These are phyloP conservation scores for Luffa acutangula DNA, from an alignment of 306 rosid species.

Conservation along the genomic window DNA sequence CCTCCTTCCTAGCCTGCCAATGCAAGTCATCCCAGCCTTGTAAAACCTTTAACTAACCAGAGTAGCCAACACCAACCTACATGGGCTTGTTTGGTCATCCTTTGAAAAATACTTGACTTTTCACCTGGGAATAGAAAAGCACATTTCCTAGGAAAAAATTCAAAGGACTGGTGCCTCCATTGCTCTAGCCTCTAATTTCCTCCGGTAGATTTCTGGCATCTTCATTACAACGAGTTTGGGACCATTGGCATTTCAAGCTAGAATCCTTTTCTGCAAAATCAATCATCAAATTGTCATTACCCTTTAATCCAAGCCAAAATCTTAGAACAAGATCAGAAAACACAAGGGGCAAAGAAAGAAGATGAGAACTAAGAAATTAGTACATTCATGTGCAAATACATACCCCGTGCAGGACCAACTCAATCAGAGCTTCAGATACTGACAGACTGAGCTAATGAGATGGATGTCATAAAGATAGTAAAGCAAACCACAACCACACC, in stretches of 20 bases:
- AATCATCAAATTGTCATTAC: neutral
- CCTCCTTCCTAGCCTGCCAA: too few species aligned
- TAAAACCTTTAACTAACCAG: too few species aligned
- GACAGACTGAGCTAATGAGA: neutral
- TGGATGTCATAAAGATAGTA: too few species aligned
- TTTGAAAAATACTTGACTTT: too few species aligned
- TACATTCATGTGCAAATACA: neutral
- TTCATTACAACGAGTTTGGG: neutral
- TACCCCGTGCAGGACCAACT: neutral
- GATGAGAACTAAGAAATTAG: neutral
- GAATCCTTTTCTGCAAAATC: neutral
- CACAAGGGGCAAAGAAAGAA: too few species aligned
- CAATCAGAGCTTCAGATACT: neutral
- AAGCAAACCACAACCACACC: too few species aligned
- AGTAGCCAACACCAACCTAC: too few species aligned
- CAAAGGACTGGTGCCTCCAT: neutral
- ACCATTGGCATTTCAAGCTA: neutral
- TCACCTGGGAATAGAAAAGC: too few species aligned
- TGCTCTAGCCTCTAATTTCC: neutral
- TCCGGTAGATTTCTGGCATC: neutral
- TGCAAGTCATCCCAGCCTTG: too few species aligned
- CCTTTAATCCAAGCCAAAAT: neutral
- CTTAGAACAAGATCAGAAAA: too few species aligned
- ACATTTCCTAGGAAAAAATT: too few species aligned
- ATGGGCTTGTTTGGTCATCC: too few species aligned